Conservation (phyloP, 768 basidiomycete species). For the Psilocybe tampanensis region DNA sequence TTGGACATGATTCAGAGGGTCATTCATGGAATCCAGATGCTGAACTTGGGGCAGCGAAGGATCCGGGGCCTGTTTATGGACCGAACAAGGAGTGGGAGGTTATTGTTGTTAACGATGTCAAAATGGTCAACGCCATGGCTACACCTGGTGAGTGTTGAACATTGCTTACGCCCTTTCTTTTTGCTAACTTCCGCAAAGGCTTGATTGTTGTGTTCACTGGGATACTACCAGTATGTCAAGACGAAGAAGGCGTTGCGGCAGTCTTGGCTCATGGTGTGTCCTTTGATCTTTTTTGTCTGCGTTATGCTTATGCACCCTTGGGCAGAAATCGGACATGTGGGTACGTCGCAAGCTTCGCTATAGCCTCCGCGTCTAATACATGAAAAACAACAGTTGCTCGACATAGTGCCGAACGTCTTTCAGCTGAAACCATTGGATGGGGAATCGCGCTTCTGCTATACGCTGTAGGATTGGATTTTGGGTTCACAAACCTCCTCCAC, state of each 20-base stretch:
- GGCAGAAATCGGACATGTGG: constrained; percentile 80
- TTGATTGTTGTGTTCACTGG: constrained; percentile 89
- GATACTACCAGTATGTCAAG: constrained; percentile 74
- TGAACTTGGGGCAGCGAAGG: constrained; percentile 23
- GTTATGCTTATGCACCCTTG: not conserved
- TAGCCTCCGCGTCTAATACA: not conserved
- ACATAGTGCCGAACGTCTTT: constrained; percentile 56
- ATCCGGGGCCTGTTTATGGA: constrained; percentile 28
- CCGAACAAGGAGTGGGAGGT: constrained; percentile 62
- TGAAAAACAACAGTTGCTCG: constrained; percentile 34
- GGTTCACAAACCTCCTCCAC: constrained; percentile 48
- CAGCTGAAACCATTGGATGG: constrained; percentile 44
- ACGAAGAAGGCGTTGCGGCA: constrained; percentile 83
- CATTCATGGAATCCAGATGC: constrained; percentile 36
- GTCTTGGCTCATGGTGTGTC: constrained; percentile 81
- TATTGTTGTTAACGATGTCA: constrained; percentile 74
- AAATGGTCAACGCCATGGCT: constrained; percentile 78
- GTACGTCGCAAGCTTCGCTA: constrained; percentile 32
- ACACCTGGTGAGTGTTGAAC: constrained; percentile 52
- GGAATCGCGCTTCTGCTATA: constrained; percentile 44
- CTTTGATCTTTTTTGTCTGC: not conserved
- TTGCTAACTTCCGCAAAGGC: constrained; percentile 37
- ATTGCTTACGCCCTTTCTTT: not conserved
- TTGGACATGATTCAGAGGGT: constrained; percentile 24
- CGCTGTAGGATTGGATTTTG: constrained; percentile 56